Percentiles rank a stretch among this genome's conserved stretches.
phyloP scores from a whole-genome alignment of 768 basidiomycete genomes.

The Mycena rosella region DNA sequence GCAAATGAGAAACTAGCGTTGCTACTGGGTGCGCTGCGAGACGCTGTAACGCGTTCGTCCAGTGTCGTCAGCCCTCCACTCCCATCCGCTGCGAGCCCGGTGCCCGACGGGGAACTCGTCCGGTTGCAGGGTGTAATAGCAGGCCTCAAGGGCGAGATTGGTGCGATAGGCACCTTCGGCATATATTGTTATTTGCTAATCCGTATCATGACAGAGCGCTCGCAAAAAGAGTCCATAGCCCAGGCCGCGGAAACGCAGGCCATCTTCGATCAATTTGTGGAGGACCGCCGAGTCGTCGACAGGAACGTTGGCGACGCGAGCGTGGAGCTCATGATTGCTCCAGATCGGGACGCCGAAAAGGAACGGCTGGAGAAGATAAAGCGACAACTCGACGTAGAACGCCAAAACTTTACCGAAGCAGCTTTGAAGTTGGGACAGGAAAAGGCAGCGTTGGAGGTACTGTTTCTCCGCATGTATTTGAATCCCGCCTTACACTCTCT shows the following conservation, averaged over 20 bases:
- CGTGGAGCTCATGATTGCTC: slow-evolving; percentile 65
- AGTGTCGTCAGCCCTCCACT: slow-evolving; percentile 38
- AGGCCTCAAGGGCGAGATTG: slow-evolving; percentile 68
- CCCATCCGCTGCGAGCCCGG: slow-evolving; percentile 32
- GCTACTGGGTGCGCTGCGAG: slow-evolving; percentile 58
- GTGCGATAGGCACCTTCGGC: slow-evolving; percentile 52
- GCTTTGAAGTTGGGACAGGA: slow-evolving; percentile 74
- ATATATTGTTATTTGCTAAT: not conserved
- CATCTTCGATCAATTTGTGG: slow-evolving; percentile 67
- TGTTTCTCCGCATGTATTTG: slow-evolving; percentile 15
- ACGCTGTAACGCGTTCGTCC: slow-evolving; percentile 46
- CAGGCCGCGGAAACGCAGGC: slow-evolving; percentile 62
- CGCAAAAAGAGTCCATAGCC: slow-evolving; percentile 58
- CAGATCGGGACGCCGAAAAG: slow-evolving; percentile 66
- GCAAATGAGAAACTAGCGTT: slow-evolving; percentile 62
- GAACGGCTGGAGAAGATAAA: slow-evolving; percentile 65
- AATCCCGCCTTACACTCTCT: slow-evolving; percentile 16
- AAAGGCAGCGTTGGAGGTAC: slow-evolving; percentile 75
- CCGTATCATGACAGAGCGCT: slow-evolving; percentile 52
- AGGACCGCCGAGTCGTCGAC: slow-evolving; percentile 54
- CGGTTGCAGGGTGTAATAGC: slow-evolving; percentile 64
- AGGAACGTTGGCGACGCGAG: slow-evolving; percentile 59
- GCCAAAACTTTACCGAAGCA: slow-evolving; percentile 73
- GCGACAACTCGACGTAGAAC: slow-evolving; percentile 74
- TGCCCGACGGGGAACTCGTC: slow-evolving; percentile 59